Conservation (phyloP, 2,329 filamentous ascomycete species). For the Aspergillus piperis region DNA sequence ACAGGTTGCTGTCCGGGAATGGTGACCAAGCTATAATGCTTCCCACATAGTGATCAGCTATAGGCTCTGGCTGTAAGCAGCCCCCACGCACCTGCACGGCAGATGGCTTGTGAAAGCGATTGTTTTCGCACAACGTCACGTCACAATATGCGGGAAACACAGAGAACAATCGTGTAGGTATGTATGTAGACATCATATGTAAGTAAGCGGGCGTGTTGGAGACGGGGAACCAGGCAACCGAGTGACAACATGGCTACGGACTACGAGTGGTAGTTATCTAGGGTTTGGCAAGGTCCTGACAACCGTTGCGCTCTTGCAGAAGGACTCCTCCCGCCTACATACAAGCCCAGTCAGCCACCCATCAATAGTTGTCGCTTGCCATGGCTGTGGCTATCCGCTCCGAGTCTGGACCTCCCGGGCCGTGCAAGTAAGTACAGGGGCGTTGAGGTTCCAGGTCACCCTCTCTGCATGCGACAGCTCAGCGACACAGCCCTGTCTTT, state of each 20-base stretch:
- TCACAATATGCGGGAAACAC: background rate
- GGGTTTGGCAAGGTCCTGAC: background rate
- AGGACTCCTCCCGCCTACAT: background rate
- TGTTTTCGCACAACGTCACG: background rate
- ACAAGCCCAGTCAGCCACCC: background rate
- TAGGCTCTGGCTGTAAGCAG: background rate
- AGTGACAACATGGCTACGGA: too few species aligned
- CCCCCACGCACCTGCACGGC: background rate
- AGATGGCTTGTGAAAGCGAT: background rate
- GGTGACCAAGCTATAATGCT: background rate
- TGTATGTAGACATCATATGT: too few species aligned
- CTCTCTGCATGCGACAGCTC: background rate
- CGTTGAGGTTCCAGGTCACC: background rate
- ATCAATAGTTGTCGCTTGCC: background rate
- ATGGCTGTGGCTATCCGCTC: conserved; percentile 1
- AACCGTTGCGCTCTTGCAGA: background rate
- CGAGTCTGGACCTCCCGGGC: background rate
- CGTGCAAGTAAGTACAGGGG: background rate
- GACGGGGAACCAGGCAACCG: too few species aligned
- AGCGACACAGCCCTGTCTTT: conserved; percentile 1
- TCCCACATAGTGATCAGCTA: background rate
- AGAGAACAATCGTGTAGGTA: background rate
- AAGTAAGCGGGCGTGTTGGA: too few species aligned
- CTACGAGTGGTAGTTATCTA: background rate
- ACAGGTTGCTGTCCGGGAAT: background rate